Conservation (phyloP, 2,329 filamentous ascomycete species). For the Mycocentrospora acerina region DNA sequence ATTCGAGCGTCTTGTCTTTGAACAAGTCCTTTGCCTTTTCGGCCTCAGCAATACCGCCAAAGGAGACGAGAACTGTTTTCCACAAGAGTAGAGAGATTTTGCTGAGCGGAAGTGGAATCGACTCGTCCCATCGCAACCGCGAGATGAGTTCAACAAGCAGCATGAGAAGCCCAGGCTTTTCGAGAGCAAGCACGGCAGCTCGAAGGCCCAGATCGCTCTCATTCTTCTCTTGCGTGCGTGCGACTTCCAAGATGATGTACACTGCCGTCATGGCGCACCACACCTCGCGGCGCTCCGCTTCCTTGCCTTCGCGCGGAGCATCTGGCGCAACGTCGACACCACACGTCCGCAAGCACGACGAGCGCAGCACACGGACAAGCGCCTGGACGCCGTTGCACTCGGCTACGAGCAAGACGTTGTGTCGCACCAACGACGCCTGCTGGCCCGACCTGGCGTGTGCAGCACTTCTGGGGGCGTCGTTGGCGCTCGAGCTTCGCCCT, state of each 20-base stretch:
- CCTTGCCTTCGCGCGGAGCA: constrained; percentile 34
- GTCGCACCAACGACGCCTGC: constrained; percentile 50
- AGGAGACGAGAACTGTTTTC: constrained; percentile 85
- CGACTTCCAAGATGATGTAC: constrained; percentile 53
- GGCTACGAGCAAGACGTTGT: constrained; percentile 46
- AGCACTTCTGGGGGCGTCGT: constrained; percentile 9
- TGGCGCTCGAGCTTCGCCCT: constrained; percentile 11
- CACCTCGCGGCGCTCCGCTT: constrained; percentile 46
- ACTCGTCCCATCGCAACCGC: constrained; percentile 57
- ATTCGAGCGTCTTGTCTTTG: constrained; percentile 57
- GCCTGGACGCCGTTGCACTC: constrained; percentile 44
- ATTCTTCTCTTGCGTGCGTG: constrained; percentile 37
- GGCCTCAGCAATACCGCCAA: constrained; percentile 76
- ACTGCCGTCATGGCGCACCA: constrained; percentile 54
- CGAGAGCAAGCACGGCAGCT: constrained; percentile 29
- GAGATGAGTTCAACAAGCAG: constrained; percentile 66
- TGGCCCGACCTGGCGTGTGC: constrained; percentile 37
- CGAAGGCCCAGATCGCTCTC: constrained; percentile 56
- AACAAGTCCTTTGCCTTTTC: constrained; percentile 72
- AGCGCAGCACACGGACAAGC: constrained; percentile 44
- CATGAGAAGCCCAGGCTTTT: constrained; percentile 65
- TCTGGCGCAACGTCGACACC: constrained; percentile 27
- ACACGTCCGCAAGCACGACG: constrained; percentile 35
- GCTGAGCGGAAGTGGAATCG: constrained; percentile 59
- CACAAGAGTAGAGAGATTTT: constrained; percentile 77